Conservation (phyloP, 192 early-diverging fungal genomes). For the Allomyces javanicus region DNA sequence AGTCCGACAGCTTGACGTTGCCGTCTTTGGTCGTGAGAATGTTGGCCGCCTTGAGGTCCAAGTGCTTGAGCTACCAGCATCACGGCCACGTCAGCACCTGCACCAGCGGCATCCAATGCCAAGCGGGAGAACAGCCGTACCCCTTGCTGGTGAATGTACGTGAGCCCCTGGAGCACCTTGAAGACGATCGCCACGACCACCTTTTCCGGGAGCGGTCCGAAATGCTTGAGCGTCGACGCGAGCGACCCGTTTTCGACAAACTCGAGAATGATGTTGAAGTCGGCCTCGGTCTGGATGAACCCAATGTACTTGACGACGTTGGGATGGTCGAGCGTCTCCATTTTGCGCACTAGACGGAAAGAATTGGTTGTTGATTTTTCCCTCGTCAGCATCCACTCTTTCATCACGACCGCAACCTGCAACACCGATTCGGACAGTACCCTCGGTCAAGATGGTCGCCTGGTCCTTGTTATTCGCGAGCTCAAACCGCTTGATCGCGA, state of each 20-base stretch:
- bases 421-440: too few relatives aligned
- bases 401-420: too few relatives aligned
- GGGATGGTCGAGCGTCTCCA: constrained; percentile 63
- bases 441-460: neutral
- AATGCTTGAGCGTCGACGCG: constrained; percentile 58
- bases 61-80: constrained; percentile 27
- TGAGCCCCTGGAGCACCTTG: constrained; percentile 75
- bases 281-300: constrained; percentile 44
- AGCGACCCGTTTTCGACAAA: constrained; percentile 88
- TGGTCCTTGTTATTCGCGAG: constrained; percentile 41
- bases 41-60: constrained; percentile 92
- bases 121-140: constrained; percentile 11
- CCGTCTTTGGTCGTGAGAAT: constrained; percentile 91
- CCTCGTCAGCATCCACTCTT: too few relatives aligned
- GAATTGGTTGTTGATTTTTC: too few relatives aligned
- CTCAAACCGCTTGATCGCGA: constrained; percentile 71
- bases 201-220: constrained; percentile 79
- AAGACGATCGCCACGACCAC: constrained; percentile 65
- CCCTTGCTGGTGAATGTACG: constrained; percentile 71
- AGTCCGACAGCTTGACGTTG: constrained; percentile 85
- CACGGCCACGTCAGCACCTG: neutral
- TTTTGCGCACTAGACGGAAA: neutral
- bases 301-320: constrained; percentile 73
- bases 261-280: constrained; percentile 74
- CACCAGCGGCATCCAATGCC: too few relatives aligned